Base-by-base conservation (phyloP, 2,329 filamentous ascomycete species). In the Stachybotrys echinatus region DNA sequence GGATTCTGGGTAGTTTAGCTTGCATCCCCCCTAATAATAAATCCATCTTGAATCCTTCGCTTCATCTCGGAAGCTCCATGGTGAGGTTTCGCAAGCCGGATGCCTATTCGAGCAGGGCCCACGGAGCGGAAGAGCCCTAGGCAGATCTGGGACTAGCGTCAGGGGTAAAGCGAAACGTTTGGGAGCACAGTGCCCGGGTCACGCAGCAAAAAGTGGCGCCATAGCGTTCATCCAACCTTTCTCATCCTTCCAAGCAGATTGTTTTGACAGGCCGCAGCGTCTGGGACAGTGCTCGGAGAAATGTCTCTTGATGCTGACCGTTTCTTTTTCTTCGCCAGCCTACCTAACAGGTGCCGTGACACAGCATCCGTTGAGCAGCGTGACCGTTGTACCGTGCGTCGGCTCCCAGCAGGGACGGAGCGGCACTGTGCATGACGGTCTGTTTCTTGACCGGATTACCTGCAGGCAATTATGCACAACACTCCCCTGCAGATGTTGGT, bases 71-170 rank as follows among this genome's bases (percentile, higher is more conserved):
- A 3, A 14, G 27, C 27, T 34, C 27, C 27, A 34, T 14, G 14
- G 5, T 14, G 27, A 34, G 27, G 27, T 34, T 34, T 34, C 27
- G 27, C 27, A 8, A 34, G 10, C 27, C 23, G 17, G 27, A 46
- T 46, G 44, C 44, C 44, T 46, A 17, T 31, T 34, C 27, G 23
- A 46, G 27, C 42, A 21, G 22, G 20, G n/a, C 20, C 42, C 20
- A 18, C 20, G 17, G 23, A 14, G 20, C 31, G 31, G 47, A 38
- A 39, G 49, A 14, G 37, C 34, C 50, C 55, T 54, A 56, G 42
- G 38, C 48, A 31, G 14, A 12, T 47, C 19, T 38, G 39, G 49
- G 55, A 42, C 47, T 57, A 57, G 56, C 50, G 56, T 53, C 57
- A 56, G 57, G 57, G 56, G 57, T 49, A 51, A 18, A 40, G 18